These are phyloP conservation scores for Psilocybe azurescens DNA, from an alignment of 768 basidiomycete species.

Conservation along the genomic window DNA sequence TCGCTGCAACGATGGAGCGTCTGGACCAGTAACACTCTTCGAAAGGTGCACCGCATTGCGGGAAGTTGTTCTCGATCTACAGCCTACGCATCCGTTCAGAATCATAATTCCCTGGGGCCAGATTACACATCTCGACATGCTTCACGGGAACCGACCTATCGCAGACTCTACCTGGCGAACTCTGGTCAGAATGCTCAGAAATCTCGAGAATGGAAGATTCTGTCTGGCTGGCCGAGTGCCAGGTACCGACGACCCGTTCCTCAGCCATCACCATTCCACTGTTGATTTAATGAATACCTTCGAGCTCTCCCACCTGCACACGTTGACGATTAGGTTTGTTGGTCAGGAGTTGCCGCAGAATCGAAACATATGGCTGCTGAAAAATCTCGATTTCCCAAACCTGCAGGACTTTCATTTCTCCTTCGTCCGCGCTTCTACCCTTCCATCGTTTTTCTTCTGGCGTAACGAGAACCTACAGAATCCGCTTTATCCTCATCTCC, in stretches of 20 bases:
- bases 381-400: background rate
- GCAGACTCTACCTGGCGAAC: background rate
- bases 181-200: background rate
- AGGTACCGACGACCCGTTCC: background rate
- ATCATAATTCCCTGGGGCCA: background rate
- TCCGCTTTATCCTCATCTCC: background rate
- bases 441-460: background rate
- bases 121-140: slow-evolving; percentile 3
- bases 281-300: background rate
- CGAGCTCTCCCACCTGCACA: background rate
- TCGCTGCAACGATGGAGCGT: background rate
- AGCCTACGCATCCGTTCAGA: background rate
- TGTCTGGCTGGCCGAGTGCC: background rate
- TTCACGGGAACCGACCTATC: background rate
- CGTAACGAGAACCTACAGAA: background rate
- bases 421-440: background rate
- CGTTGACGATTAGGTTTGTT: background rate
- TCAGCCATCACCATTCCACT: background rate
- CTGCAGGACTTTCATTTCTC: slow-evolving; percentile 3
- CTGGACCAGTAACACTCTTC: background rate
- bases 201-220: background rate
- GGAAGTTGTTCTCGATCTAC: background rate
- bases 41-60: background rate
- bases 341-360: background rate
- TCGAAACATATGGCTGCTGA: background rate